These are phyloP conservation scores for Salix arbutifolia DNA, from an alignment of 345 rosid species.

Conservation along the genomic window DNA sequence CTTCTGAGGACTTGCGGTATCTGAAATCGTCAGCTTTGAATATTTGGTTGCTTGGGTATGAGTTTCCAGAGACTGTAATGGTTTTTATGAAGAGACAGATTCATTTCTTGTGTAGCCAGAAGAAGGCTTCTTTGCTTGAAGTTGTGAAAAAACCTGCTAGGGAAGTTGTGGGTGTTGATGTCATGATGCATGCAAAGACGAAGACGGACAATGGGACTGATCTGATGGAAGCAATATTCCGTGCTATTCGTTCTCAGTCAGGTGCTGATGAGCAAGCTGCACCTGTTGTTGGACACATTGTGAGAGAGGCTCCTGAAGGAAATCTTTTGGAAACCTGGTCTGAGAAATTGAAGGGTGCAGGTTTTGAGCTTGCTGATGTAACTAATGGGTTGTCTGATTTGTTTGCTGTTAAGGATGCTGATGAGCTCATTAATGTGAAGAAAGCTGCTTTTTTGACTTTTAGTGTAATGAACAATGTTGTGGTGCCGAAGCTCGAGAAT, in stretches of 20 bases:
- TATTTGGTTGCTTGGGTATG: not conserved
- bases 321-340: constrained; percentile 75
- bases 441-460: constrained; percentile 74
- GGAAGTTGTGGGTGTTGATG: constrained; percentile 53
- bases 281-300: constrained; percentile 59
- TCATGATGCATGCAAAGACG: constrained; percentile 58
- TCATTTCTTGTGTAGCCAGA: not conserved
- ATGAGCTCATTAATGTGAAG: constrained; percentile 67
- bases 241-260: constrained; percentile 43
- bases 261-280: constrained; percentile 36
- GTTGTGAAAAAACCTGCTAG: not conserved
- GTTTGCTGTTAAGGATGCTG: constrained; percentile 66
- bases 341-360: constrained; percentile 47
- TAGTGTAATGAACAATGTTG: constrained; percentile 73
- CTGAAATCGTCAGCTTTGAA: not conserved
- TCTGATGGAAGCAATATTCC: constrained; percentile 59
- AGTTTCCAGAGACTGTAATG: not conserved
- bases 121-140: not conserved
- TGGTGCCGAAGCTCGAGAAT: constrained; percentile 78
- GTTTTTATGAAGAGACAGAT: not conserved
- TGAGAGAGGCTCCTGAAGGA: constrained; percentile 77
- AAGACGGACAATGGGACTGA: constrained; percentile 63
- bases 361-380: constrained; percentile 56
- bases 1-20: not conserved
- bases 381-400: constrained; percentile 73